Evolutionary conservation across 2,329 filamentous ascomycete genomes (phyloP).

Genomic region (Pseudocercospora musae): DNA sequence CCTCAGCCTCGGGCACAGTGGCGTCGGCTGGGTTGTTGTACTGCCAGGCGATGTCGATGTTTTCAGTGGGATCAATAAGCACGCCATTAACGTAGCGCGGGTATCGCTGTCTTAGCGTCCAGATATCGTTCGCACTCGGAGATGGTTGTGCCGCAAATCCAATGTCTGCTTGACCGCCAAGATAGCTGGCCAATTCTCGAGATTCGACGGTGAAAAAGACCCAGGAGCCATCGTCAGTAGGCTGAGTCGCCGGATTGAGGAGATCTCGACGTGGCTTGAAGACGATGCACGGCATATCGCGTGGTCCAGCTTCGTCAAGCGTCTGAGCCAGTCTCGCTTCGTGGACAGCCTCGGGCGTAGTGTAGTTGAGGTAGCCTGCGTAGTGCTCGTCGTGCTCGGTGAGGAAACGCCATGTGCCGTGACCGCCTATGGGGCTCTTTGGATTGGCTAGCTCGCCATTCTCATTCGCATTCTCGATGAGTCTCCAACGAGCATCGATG

Average conservation of each 20-base stretch:
- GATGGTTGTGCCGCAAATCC: conserved; percentile 2
- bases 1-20: not conserved
- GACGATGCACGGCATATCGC: conserved; percentile 3
- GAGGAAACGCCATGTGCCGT: not conserved
- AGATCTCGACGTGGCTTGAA: conserved; percentile 10
- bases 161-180: conserved; percentile 9
- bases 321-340: not conserved
- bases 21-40: not conserved
- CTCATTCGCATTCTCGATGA: not conserved
- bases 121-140: conserved; percentile 18
- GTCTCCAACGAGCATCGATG: not conserved
- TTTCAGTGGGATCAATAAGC: conserved; percentile 9
- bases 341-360: not conserved
- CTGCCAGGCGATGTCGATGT: conserved; percentile 19
- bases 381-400: not conserved
- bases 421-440: not conserved
- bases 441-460: not conserved
- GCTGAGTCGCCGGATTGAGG: not conserved
- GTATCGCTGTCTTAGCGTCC: conserved; percentile 12
- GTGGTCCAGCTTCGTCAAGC: not conserved
- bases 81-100: not conserved
- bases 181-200: conserved; percentile 8
- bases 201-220: conserved; percentile 9
- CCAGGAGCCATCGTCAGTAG: conserved; percentile 16
- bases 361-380: not conserved